Evolutionary conservation across 73 alveolate genomes (phyloP).

Genomic region (Halteria grandinella): DNA sequence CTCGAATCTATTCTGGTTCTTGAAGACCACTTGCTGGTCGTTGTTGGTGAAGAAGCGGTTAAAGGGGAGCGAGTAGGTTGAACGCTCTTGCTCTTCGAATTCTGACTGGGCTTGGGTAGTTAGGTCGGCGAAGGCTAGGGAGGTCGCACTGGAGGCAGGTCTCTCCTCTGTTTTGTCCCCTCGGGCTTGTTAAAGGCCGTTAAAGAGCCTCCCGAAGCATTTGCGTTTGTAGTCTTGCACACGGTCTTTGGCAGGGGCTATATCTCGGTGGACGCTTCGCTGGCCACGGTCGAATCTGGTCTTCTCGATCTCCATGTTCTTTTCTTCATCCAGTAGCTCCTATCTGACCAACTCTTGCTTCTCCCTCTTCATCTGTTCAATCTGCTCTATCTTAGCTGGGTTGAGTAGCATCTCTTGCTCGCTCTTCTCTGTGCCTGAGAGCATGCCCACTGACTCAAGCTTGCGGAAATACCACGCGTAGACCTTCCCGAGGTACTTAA

Average conservation of each 20-base stretch:
- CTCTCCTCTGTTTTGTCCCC: constrained; percentile 15
- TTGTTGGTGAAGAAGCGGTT: constrained; percentile 56
- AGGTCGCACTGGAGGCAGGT: constrained; percentile 4
- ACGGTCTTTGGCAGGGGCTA: constrained; percentile 44
- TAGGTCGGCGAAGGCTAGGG: constrained; percentile 39
- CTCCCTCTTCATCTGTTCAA: not conserved
- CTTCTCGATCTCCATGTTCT: not conserved
- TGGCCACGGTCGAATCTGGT: constrained; percentile 13
- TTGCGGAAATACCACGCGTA: constrained; percentile 35
- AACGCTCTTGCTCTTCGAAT: constrained; percentile 32
- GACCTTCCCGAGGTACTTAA: constrained; percentile 10
- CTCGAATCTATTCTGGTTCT: constrained; percentile 50
- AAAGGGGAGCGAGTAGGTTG: constrained; percentile 50
- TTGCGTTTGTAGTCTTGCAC: constrained; percentile 17
- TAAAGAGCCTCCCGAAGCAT: constrained; percentile 12
- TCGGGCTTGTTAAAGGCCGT: constrained; percentile 1
- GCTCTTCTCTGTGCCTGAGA: not conserved
- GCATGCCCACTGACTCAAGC: constrained; percentile 28
- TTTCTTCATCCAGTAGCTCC: constrained; percentile 2
- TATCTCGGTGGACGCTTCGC: constrained; percentile 29
- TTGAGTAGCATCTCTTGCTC: constrained; percentile 32
- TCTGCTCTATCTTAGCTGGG: constrained; percentile 16
- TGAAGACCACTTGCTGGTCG: constrained; percentile 48
- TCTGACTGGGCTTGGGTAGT: constrained; percentile 42
- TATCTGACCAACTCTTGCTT: not conserved